A percentile compares a stretch with the other conserved stretches of the same genome.
These are phyloP conservation scores for Neonectria coccinea DNA, from an alignment of 2,329 filamentous ascomycete species.

Conservation along the genomic window DNA sequence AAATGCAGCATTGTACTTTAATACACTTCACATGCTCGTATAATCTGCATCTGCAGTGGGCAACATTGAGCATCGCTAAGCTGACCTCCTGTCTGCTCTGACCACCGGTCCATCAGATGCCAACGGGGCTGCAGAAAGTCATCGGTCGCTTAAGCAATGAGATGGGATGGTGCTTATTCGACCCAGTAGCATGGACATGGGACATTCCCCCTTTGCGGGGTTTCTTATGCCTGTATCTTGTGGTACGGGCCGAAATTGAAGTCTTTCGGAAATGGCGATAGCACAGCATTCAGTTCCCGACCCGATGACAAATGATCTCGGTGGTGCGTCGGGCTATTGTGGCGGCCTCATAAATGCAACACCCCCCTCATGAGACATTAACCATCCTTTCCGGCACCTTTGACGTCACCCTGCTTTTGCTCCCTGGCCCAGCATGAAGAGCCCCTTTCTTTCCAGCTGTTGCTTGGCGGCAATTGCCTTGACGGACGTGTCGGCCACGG, in stretches of 20 bases:
- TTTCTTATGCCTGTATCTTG: slow-evolving; percentile 1
- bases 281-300: not conserved
- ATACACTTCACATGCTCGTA: too few species aligned
- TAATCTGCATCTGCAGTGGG: too few species aligned
- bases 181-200: not conserved
- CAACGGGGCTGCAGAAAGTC: not conserved
- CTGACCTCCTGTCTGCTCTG: not conserved
- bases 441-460: slow-evolving; percentile 2
- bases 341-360: slow-evolving; percentile 14
- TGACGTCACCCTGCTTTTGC: slow-evolving; percentile 2
- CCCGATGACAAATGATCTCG: slow-evolving; percentile 10
- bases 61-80: too few species aligned
- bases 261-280: not conserved
- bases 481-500: slow-evolving; percentile 1
- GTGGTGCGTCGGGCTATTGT: not conserved
- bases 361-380: not conserved
- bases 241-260: slow-evolving; percentile 2
- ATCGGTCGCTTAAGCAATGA: slow-evolving; percentile 1
- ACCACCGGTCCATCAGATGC: not conserved
- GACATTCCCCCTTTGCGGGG: not conserved
- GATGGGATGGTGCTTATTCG: not conserved
- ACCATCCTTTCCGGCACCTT: not conserved
- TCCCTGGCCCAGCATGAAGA: slow-evolving; percentile 15
- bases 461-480: slow-evolving; percentile 6
- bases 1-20: too few species aligned